Evolutionary conservation across 345 rosid genomes (phyloP).

Genomic region (Anastatica hierochuntica): DNA sequence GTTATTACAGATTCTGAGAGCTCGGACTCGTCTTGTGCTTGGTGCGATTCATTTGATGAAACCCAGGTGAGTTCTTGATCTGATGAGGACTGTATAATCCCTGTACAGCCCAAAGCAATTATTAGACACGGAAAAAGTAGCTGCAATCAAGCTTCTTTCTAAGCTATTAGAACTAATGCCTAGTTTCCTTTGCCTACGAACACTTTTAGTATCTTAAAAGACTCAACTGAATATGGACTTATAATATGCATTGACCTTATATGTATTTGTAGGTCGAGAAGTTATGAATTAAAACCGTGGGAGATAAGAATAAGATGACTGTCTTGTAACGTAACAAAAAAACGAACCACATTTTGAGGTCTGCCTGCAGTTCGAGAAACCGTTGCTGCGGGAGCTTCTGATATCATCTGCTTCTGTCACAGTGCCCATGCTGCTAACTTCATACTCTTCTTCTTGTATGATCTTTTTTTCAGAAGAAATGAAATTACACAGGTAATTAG

Average conservation of each 20-base stretch:
- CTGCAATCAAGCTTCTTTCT: not conserved
- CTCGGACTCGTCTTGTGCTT: constrained; percentile 23
- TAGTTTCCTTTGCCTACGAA: not conserved
- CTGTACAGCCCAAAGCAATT: constrained; percentile 12
- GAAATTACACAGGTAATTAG: not conserved
- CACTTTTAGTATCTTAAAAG: not conserved
- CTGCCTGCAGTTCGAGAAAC: constrained; percentile 28
- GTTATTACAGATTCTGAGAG: constrained; percentile 27
- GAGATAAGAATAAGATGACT: too few relatives aligned
- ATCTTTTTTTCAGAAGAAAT: constrained; percentile 10
- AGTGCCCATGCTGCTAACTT: constrained; percentile 35
- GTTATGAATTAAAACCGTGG: too few relatives aligned
- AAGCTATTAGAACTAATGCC: not conserved
- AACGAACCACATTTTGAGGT: constrained; percentile 13
- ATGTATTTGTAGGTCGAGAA: too few relatives aligned
- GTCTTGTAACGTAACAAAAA: not conserved
- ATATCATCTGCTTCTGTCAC: constrained; percentile 31
- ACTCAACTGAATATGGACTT: constrained; percentile 4
- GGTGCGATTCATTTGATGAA: constrained; percentile 42
- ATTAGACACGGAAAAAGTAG: not conserved
- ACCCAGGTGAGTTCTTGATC: constrained; percentile 31
- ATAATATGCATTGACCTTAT: not conserved
- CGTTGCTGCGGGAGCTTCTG: constrained; percentile 17
- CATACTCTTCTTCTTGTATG: constrained; percentile 30
- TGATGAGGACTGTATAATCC: constrained; percentile 22